Base-by-base conservation (phyloP, 2,329 filamentous ascomycete species). In the Beauveria medogensis region DNA sequence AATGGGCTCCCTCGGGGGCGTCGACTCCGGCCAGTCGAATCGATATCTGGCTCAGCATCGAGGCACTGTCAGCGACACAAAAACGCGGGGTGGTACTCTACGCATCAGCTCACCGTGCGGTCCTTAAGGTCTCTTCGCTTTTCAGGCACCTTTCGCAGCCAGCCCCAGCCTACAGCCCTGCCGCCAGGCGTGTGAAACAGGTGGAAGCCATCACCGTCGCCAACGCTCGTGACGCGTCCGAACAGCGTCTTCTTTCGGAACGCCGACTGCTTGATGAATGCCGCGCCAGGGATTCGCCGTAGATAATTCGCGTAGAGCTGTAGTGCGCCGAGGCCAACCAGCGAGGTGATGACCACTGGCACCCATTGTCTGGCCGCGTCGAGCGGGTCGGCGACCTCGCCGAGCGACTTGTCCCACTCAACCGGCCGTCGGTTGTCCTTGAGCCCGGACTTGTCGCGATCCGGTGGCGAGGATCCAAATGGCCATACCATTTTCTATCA, bases 111-210 rank as follows among this genome's bases (percentile, higher is more conserved):
- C 80, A 95, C 91, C 63, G 92, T 97, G 66, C 88, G 86, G 63
- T 88, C 86, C 70, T 84, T 90, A 64, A 96, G 75, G 34, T 85
- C 82, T 62, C 87, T 83, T 70, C 82, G 88, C 61, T 81, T 84
- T 14, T 77, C 80, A 1, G 92, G 92, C 7, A 96, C 81, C 62
- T 76, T 86, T 69, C 91, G 87, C 65, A 94, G 70, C 91, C 91
- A 96, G n/a, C 89, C 92, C 94, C 94, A 99, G 58, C 94, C 94
- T 12, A 88, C 82, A 56, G 92, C 74, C 65, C 86, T 82, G 12
- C 94, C 94, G n/a, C 93, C 93, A 0, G 94, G 94, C 0, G 92
- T 97, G 73, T 99, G 94, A 72, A 89, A 99, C 53, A 99, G 73
- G 67, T 94, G 89, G 73, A 99, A 97, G 71, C 93, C 93, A 74